Evolutionary conservation across 306 rosid genomes (phyloP).

Genomic region (Pachyrhizus erosus): DNA sequence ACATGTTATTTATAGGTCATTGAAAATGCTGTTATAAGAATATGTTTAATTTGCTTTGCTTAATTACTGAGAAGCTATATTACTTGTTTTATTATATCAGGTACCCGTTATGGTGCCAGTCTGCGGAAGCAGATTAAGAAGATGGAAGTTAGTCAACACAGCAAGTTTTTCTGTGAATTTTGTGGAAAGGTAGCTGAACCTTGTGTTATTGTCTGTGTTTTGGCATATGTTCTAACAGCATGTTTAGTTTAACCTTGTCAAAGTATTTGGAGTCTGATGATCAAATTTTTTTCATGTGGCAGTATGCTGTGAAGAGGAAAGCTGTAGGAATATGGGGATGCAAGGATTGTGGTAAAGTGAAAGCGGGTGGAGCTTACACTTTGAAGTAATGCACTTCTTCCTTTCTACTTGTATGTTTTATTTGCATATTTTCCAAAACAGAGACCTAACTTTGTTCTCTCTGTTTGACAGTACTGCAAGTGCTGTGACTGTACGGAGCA

Average conservation of each 20-base stretch:
- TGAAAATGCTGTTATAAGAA: not conserved
- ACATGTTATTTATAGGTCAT: not conserved
- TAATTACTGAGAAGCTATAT: not conserved
- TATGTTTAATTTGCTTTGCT: not conserved
- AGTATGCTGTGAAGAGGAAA: conserved; percentile 63
- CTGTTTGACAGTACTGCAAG: conserved; percentile 69
- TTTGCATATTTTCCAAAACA: not conserved
- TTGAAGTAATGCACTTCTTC: conserved; percentile 47
- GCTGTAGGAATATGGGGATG: conserved; percentile 65
- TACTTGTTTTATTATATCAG: conserved; percentile 44
- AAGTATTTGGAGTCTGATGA: not conserved
- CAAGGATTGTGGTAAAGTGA: conserved; percentile 65
- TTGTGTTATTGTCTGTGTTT: not conserved
- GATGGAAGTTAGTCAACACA: conserved; percentile 96
- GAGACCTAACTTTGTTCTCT: conserved; percentile 14
- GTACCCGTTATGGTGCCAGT: conserved; percentile 94
- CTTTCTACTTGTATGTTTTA: not conserved
- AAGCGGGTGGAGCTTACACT: conserved; percentile 62
- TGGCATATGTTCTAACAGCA: not conserved
- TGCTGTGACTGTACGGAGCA: conserved; percentile 88
- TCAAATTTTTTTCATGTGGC: conserved; percentile 10
- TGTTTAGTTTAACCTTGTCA: not conserved
- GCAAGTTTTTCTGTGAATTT: conserved; percentile 87
- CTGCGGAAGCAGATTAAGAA: conserved; percentile 93
- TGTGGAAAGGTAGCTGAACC: conserved; percentile 73